phyloP scores from a whole-genome alignment of 129 eudicot genomes.

The Artemisia tridentata region DNA sequence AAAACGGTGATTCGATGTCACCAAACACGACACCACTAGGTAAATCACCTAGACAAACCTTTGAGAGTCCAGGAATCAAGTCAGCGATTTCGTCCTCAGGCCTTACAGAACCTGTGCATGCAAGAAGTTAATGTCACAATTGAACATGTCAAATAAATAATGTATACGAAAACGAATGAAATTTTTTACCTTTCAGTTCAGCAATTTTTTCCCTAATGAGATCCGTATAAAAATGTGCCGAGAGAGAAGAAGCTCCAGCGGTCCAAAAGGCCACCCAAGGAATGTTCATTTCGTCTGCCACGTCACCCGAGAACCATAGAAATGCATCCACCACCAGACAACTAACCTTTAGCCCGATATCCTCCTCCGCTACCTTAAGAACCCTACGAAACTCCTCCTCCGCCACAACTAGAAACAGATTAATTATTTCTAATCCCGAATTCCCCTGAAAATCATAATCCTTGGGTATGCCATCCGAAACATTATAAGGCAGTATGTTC shows the following conservation, averaged over 20 bases:
- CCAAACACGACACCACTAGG: conserved; percentile 50
- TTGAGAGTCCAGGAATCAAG: conserved; percentile 52
- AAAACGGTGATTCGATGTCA: conserved; percentile 46
- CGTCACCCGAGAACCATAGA: conserved; percentile 50
- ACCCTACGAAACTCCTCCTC: conserved; percentile 44
- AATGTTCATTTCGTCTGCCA: conserved; percentile 50
- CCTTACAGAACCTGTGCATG: conserved; percentile 25
- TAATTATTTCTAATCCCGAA: conserved; percentile 39
- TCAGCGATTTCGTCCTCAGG: conserved; percentile 36
- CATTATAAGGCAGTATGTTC: conserved; percentile 36
- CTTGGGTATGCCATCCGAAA: conserved; percentile 53
- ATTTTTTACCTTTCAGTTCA: conserved; percentile 33
- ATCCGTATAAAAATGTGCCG: conserved; percentile 51
- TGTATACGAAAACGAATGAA: too few relatives aligned
- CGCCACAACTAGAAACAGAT: conserved; percentile 46
- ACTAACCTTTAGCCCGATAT: conserved; percentile 33
- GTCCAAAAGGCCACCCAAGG: conserved; percentile 72
- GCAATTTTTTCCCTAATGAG: conserved; percentile 31
- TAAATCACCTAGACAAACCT: conserved; percentile 37
- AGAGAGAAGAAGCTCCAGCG: conserved; percentile 44
- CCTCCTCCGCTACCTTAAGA: conserved; percentile 43
- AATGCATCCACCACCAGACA: conserved; percentile 64
- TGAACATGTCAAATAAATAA: neutral
- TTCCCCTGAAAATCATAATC: conserved; percentile 38
- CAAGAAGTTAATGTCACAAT: neutral